Conservation (phyloP, 1,139 yeast species). For the Hanseniaspora uvarum region DNA sequence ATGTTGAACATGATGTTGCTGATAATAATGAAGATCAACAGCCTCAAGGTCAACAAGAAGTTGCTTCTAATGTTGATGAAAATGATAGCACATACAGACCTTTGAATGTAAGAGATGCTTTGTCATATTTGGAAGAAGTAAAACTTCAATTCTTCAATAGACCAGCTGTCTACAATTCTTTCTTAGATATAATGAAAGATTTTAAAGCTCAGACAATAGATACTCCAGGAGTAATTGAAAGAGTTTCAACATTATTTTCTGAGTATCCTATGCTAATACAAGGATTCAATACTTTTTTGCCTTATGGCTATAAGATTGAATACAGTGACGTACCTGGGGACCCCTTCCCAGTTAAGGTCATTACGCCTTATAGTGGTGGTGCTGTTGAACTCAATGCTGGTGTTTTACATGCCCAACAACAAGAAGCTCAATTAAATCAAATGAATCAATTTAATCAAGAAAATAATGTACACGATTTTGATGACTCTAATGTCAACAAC, state of each 20-base stretch:
- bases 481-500: constrained; percentile 24
- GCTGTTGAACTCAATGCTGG: constrained; percentile 20
- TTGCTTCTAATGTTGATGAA: constrained; percentile 7
- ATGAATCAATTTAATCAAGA: constrained; percentile 19
- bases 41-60: constrained; percentile 20
- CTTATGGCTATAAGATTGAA: constrained; percentile 92
- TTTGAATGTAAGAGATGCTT: constrained; percentile 88
- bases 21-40: background rate
- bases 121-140: constrained; percentile 89
- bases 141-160: constrained; percentile 83
- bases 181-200: constrained; percentile 95
- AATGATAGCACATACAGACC: constrained; percentile 53
- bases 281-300: constrained; percentile 93
- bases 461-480: constrained; percentile 18
- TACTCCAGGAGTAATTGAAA: constrained; percentile 95
- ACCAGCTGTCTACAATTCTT: constrained; percentile 92
- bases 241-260: constrained; percentile 79
- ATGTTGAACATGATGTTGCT: background rate
- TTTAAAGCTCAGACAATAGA: constrained; percentile 92
- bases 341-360: constrained; percentile 76
- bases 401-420: constrained; percentile 19
- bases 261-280: constrained; percentile 91
- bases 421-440: constrained; percentile 19
- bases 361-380: constrained; percentile 90
- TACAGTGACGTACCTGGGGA: constrained; percentile 84